Evolutionary conservation across 225 moss, liverwort and hornwort species (phyloP), one percentile per base, ranked within the genome.

Genomic region (Pleurozium schreberi): DNA sequence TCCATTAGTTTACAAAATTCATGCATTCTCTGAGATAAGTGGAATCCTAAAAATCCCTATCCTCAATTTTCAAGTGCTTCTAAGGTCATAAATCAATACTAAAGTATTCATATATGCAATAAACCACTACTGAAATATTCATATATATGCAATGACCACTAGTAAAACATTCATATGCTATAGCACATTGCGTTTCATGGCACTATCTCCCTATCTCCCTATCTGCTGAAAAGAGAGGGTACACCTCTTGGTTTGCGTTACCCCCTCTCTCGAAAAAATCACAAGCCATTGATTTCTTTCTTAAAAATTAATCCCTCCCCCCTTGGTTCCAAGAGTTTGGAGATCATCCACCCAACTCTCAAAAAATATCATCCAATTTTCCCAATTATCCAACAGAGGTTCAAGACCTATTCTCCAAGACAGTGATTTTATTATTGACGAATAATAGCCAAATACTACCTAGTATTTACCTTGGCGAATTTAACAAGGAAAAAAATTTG

Each of bases 141-240:
- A 7, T 75, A 75, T 2, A 1, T 75, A 75, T 2, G 1, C 4
- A 30, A 49, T 4, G n/a, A n/a, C n/a, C 2, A 49, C 18, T 20
- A 19, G 1, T 7, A 19, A 12, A 49, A 0, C 33, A 33, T 21
- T 33, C 4, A 7, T 75, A 75, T 2, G n/a, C 4, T 6, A 55
- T 55, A 31, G 1, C 19, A 12, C 1, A 0, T 12, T 75, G 31
- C 1, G 0, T 8, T 52, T 34, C 0, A 0, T 53, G 2, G 14
- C 6, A 23, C 53, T n/a, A n/a, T n/a, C n/a, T n/a, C n/a, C n/a
- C n/a, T n/a, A n/a, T n/a, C n/a, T n/a, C n/a, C n/a, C n/a, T n/a
- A n/a, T n/a, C n/a, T n/a, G n/a, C n/a, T n/a, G n/a, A n/a, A n/a
- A n/a, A n/a, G n/a, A n/a, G n/a, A n/a, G n/a, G n/a, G n/a, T n/a